These are phyloP conservation scores for Fragilariopsis cylindrus DNA, from an alignment of 108 stramenopile species.

Conservation along the genomic window DNA sequence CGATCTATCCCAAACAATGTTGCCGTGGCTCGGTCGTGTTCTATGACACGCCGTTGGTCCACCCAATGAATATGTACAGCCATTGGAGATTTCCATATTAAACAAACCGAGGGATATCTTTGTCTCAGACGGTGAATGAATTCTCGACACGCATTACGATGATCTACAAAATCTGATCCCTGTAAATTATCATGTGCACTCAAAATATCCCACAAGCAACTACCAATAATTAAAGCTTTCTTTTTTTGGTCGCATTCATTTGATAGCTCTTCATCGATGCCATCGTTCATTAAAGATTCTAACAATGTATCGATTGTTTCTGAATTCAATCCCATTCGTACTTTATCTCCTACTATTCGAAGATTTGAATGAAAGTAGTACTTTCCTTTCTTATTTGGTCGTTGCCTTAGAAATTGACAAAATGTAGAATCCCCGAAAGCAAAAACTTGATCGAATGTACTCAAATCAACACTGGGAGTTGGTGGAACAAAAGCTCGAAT, in stretches of 20 bases:
- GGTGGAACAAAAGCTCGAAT: conserved; percentile 18
- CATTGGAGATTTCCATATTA: conserved; percentile 39
- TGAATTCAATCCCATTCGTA: conserved; percentile 18
- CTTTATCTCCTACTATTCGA: conserved; percentile 15
- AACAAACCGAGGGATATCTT: conserved; percentile 20
- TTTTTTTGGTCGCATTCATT: background rate
- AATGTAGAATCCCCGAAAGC: conserved; percentile 37
- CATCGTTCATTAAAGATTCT: conserved; percentile 13
- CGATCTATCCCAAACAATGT: conserved; percentile 31
- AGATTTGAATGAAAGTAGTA: conserved; percentile 33
- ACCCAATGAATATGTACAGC: conserved; percentile 40
- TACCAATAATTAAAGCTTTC: conserved; percentile 26
- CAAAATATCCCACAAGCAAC: conserved; percentile 35
- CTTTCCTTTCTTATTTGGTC: conserved; percentile 32
- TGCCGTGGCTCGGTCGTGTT: conserved; percentile 9
- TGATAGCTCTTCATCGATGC: background rate
- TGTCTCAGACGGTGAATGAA: conserved; percentile 7
- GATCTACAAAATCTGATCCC: conserved; percentile 8
- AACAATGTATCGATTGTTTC: conserved; percentile 12
- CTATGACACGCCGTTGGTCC: conserved; percentile 23
- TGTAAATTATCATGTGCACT: conserved; percentile 12
- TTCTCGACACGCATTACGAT: conserved; percentile 12
- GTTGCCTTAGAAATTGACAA: conserved; percentile 26
- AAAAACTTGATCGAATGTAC: conserved; percentile 23
- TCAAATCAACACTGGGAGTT: conserved; percentile 10